Evolutionary conservation across 306 rosid genomes (phyloP), one percentile per base, ranked within the genome.

Genomic region (Lathyrus sativus): DNA sequence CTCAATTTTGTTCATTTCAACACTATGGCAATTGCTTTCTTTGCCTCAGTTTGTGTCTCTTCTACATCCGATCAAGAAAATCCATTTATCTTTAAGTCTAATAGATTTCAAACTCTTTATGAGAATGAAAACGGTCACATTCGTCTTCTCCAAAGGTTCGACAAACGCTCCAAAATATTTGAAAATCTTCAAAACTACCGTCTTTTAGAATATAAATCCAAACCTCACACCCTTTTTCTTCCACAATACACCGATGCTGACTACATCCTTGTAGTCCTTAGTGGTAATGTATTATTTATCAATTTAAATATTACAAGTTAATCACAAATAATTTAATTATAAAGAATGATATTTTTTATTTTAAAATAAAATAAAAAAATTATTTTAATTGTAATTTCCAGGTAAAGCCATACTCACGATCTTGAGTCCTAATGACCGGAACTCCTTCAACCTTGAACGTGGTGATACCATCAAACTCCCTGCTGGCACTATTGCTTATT

Each of bases 391-490:
- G 1, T 22, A 22, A 14, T 7, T 48, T 3, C 54, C 65, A 80
- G 85, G 81, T 15, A 49, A 2, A 24, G 81, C 79, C 6, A 24
- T 65, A 26, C 1, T 74, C 15, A 38, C 54, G 0, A 1, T 73
- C 0, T 54, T 54, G n/a, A 9, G 26, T 12, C 26, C 44, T 0
- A 6, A 79, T 1, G 2, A 46, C 1, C 62, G 58, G 26, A 53
- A 73, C 4, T 7, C 64, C 0, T 68, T 62, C 68, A 62, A 61
- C 17, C 63, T 79, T 62, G 68, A 73, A 18, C 33, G 13, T 6
- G 79, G 79, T 1, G 65, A 79, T 9, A 67, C 67, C 3, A 11
- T 68, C 2, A 68, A 11, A 68, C 26, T 79, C 6, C 72, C 64
- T 11, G 57, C 72, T 0, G 79, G 79, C 10, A 48, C 68, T 9